Base-by-base conservation (phyloP, 805 yeast species). In the Lachancea waltii region DNA sequence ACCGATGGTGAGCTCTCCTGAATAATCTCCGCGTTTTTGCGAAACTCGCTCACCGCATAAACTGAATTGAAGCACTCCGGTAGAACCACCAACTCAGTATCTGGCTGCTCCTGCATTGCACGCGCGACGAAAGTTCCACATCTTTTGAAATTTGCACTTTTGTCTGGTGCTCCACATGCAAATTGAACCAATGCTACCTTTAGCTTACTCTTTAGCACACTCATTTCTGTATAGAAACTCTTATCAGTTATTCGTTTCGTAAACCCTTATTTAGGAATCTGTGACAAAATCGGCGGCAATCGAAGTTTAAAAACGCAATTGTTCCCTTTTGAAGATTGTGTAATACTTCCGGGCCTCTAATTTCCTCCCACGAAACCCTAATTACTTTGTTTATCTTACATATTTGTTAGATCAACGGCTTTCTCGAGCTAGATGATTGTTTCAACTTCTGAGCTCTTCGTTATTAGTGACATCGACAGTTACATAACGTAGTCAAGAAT, bases 21-120 rank as follows among this genome's bases (percentile, higher is more conserved):
- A 30, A 92, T 83, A n/a, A 60, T 50, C 60, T 92, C 98, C 3
- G 95, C 89, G 57, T 92, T 90, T 42, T 85, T 79, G 5, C 83
- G 75, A 62, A 92, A 92, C 45, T 89, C 81, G 42, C 75, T 75
- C 20, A 86, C 95, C 0, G 95, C 77, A 56, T 92, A 92, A 3
- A 97, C 97, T 1, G 96, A 85, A 60, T 90, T 92, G 74, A 89
- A 90, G 65, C 96, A 87, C 64, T 92, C 97, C 7, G 98, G 98
- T 22, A 92, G 67, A 47, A 92, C 85, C 8, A 92, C 74, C 29
- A 90, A 67, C 51, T 89, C 83, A 6, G 81, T 73, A 6, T 79
- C 74, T 13, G 77, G 69, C 17, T 81, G 77, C 39, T 67, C 57
- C 9, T 40, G 33, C 29, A 80, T 44, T 1, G 97, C 97, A 40